A percentile compares a stretch with the other conserved stretches of the same genome.
These are phyloP conservation scores for Globisporangium mamillatum DNA, from an alignment of 352 stramenopile genomes.

Conservation along the genomic window DNA sequence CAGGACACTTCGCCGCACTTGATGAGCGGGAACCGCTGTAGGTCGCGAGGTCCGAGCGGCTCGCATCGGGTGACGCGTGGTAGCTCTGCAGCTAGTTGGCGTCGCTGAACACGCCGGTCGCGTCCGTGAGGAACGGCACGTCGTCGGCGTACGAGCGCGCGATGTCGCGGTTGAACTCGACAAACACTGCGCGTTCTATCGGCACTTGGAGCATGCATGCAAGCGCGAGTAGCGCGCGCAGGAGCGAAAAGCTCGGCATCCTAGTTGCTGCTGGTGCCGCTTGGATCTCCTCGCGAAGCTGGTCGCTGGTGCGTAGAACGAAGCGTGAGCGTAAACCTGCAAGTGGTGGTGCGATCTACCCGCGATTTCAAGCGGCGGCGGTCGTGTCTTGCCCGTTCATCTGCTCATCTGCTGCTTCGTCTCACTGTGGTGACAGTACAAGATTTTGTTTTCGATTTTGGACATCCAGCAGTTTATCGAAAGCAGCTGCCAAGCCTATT, in stretches of 20 bases:
- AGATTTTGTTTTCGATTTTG: too few species aligned
- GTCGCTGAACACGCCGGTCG: constrained; percentile 1
- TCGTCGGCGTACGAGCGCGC: constrained; percentile 15
- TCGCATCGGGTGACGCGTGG: too few species aligned
- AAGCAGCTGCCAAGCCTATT: too few species aligned
- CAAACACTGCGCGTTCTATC: constrained; percentile 1
- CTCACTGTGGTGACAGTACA: too few species aligned
- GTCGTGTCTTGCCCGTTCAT: too few species aligned
- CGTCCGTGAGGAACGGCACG: constrained; percentile 9
- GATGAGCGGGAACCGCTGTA: constrained; percentile 7
- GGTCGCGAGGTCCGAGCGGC: not conserved
- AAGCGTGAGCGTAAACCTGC: not conserved
- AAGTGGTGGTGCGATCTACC: not conserved
- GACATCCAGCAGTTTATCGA: too few species aligned
- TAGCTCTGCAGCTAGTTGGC: too few species aligned
- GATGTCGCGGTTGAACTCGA: constrained; percentile 17
- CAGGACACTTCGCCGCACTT: constrained; percentile 11
- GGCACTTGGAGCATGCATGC: not conserved
- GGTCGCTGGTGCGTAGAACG: too few species aligned
- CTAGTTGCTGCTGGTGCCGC: not conserved
- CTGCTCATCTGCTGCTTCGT: too few species aligned
- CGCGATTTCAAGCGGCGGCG: not conserved
- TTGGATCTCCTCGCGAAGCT: not conserved
- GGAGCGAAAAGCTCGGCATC: not conserved
- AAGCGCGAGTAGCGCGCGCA: not conserved